Conservation (phyloP, 2,329 filamentous ascomycete genomes). For the Arthrobotrys iridis region DNA sequence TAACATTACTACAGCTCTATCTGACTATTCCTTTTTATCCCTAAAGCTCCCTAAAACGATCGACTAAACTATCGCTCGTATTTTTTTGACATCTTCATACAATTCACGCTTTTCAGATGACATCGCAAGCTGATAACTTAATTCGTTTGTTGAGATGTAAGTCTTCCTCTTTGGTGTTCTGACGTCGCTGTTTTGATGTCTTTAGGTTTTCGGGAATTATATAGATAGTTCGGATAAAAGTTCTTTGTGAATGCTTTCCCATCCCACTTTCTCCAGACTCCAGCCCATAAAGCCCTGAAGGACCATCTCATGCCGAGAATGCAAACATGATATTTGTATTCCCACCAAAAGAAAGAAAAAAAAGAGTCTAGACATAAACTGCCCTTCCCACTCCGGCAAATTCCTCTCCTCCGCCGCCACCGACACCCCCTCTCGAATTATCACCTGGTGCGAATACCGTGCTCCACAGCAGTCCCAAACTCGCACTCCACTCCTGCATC, state of each 20-base stretch:
- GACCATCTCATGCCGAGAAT: background rate
- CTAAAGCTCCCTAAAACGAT: no score
- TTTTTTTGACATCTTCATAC: conserved; percentile 15
- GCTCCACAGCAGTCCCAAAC: conserved; percentile 75
- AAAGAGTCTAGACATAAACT: conserved; percentile 25
- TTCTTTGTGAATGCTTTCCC: background rate
- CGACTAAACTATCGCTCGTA: no score
- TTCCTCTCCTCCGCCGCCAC: conserved; percentile 21
- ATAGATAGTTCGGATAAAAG: conserved; percentile 22
- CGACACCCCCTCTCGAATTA: conserved; percentile 66
- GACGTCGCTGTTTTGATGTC: conserved; percentile 5
- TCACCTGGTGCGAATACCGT: conserved; percentile 81
- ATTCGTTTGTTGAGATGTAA: conserved; percentile 13
- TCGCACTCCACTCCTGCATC: conserved; percentile 76
- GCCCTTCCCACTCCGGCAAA: conserved; percentile 8
- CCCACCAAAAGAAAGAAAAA: no score
- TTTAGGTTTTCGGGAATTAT: background rate
- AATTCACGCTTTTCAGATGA: background rate
- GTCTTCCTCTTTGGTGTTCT: conserved; percentile 5
- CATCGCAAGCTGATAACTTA: background rate
- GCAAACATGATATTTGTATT: background rate
- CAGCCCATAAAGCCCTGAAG: background rate
- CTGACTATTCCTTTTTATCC: no score
- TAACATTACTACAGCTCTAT: no score
- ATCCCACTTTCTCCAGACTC: conserved; percentile 3